A percentile compares a stretch with the other conserved stretches of the same genome.
Evolutionary conservation across 768 basidiomycete genomes (phyloP).

Genomic region (Amanita rimosa): DNA sequence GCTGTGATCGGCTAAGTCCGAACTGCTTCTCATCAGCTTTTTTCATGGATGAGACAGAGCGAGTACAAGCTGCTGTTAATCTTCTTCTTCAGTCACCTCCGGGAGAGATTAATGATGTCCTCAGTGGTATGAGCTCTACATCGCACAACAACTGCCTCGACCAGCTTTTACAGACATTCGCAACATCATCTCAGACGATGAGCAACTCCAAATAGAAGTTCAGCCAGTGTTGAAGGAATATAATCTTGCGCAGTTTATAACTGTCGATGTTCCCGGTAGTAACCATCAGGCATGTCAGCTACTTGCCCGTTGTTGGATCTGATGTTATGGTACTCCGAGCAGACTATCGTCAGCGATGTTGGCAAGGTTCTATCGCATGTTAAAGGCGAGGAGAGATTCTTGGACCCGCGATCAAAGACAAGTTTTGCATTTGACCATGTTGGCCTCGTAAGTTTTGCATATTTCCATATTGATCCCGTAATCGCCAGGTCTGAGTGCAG

Average conservation of each 20-base stretch:
- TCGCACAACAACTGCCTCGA: constrained; percentile 4
- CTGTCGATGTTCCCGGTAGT: constrained; percentile 71
- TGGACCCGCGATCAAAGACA: constrained; percentile 73
- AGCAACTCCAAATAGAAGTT: constrained; percentile 66
- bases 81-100: constrained; percentile 89
- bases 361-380: constrained; percentile 35
- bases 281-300: constrained; percentile 55
- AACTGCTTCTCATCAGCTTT: background rate
- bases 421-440: constrained; percentile 84
- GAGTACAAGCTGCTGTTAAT: constrained; percentile 59
- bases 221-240: constrained; percentile 73
- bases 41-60: constrained; percentile 44
- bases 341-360: constrained; percentile 79
- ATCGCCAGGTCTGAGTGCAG: constrained; percentile 23
- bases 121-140: constrained; percentile 52
- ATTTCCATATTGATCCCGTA: background rate
- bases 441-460: constrained; percentile 45
- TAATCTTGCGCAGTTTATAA: constrained; percentile 80
- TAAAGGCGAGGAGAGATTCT: constrained; percentile 54
- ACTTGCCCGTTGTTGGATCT: constrained; percentile 1
- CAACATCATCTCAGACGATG: constrained; percentile 81
- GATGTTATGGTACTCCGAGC: constrained; percentile 12
- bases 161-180: constrained; percentile 59
- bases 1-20: constrained; percentile 2
- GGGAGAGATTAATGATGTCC: constrained; percentile 93